Evolutionary conservation across 805 yeast genomes (phyloP), one percentile per base, ranked within the genome.

Genomic region (Saccharomycopsis fibuligera): DNA sequence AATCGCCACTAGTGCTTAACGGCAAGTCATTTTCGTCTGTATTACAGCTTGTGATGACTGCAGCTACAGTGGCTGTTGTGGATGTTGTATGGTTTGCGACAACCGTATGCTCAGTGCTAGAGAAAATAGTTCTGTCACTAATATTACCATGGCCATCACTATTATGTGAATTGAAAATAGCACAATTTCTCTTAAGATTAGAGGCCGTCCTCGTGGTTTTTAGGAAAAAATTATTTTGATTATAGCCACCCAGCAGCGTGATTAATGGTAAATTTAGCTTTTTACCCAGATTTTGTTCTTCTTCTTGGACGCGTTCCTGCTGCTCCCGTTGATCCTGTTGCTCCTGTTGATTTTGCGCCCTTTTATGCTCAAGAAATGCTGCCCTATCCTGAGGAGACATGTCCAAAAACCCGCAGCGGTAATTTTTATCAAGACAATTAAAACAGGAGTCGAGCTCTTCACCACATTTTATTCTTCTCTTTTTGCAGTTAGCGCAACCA

Each of bases 381-480:
- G 40, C 22, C 21, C 30, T 39, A 16, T 49, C 49, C 16, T 40
- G 40, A 10, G 10, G 25, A 25, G 41, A 25, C 17, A 49, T 22
- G 33, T 49, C 50, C 17, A 49, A 39, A 27, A 49, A 49, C 10
- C 25, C n/a, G 35, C 53, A 49, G 16, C 39, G 33, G 9, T 39
- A 24, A 14, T 46, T 46, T 10, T 45, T 21, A 16, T 49, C 53
- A 14, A 36, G 19, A 35, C 53, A 49, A 42, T 49, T 49, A 25
- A 21, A 49, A 29, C 53, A 49, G 14, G 46, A 40, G 38, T 49
- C 44, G 9, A 49, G 23, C 29, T 49, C 53, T 29, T 49, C 53
- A 31, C 53, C 53, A 30, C 53, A 49, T 23, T 49, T 49, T 12
- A 49, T 49, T 12, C 53, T 27, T 17, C 49, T 29, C 38, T 38